These are phyloP conservation scores for Vanilla planifolia DNA, from an alignment of 106 monocot genomes.

Conservation along the genomic window DNA sequence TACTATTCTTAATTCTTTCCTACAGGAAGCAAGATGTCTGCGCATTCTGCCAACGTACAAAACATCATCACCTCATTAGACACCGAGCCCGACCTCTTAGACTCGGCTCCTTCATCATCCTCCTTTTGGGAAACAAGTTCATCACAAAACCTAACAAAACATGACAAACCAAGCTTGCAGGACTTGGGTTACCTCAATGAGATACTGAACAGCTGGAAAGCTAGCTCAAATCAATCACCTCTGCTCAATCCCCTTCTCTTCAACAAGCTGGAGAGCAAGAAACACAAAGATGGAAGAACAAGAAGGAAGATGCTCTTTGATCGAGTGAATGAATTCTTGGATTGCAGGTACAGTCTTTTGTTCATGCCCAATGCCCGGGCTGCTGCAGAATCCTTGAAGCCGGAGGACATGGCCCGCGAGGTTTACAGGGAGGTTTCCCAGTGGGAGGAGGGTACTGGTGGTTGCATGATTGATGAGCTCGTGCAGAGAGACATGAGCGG, in stretches of 20 bases:
- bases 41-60: slow-evolving; percentile 31
- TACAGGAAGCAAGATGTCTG: slow-evolving; percentile 37
- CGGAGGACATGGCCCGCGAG: slow-evolving; percentile 30
- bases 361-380: slow-evolving; percentile 54
- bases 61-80: slow-evolving; percentile 12
- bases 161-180: slow-evolving; percentile 2
- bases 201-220: slow-evolving; percentile 10
- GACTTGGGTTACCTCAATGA: slow-evolving; percentile 39
- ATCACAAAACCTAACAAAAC: slow-evolving; percentile 3
- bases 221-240: neutral
- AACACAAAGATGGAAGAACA: slow-evolving; percentile 17
- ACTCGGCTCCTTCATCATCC: slow-evolving; percentile 34
- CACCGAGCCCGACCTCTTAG: slow-evolving; percentile 23
- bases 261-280: slow-evolving; percentile 36
- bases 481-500: slow-evolving; percentile 84
- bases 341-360: slow-evolving; percentile 32
- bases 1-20: neutral
- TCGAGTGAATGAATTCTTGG: slow-evolving; percentile 60
- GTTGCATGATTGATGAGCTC: slow-evolving; percentile 81
- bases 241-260: slow-evolving; percentile 33
- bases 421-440: slow-evolving; percentile 46
- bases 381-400: slow-evolving; percentile 25
- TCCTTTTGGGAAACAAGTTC: neutral
- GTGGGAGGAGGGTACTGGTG: slow-evolving; percentile 52
- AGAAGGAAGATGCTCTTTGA: slow-evolving; percentile 65